phyloP scores from a whole-genome alignment of 768 basidiomycete species.

The Suillus plorans region DNA sequence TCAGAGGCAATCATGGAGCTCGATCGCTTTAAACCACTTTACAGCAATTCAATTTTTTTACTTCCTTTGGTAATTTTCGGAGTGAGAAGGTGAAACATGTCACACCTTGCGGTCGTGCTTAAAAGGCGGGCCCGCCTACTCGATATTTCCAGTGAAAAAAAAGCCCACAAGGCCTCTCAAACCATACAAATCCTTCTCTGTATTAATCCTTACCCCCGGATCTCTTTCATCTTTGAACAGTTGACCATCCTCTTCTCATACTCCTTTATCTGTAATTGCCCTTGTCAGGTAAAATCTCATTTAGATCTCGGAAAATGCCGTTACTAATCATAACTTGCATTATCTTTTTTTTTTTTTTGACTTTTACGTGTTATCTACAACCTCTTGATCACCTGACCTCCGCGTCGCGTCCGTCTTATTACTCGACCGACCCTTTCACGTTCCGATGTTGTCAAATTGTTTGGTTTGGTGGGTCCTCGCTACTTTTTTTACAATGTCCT shows the following conservation, averaged over 20 bases:
- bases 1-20: slow-evolving; percentile 24
- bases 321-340: neutral
- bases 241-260: neutral
- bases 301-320: neutral
- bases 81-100: slow-evolving; percentile 20
- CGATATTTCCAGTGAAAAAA: slow-evolving; percentile 9
- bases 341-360: slow-evolving; percentile 6
- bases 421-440: neutral
- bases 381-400: slow-evolving; percentile 9
- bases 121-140: slow-evolving; percentile 27
- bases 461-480: slow-evolving; percentile 35
- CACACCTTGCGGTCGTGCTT: slow-evolving; percentile 13
- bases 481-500: slow-evolving; percentile 28
- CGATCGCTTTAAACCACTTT: slow-evolving; percentile 11
- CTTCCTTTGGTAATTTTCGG: slow-evolving; percentile 27
- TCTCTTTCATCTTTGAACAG: slow-evolving; percentile 3
- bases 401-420: slow-evolving; percentile 15
- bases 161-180: slow-evolving; percentile 10
- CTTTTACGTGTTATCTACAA: slow-evolving; percentile 6
- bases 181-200: neutral
- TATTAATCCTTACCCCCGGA: neutral
- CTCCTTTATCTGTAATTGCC: neutral
- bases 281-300: neutral
- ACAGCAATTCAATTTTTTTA: slow-evolving; percentile 23
- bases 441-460: slow-evolving; percentile 26